Percentiles rank a stretch among this genome's conserved stretches.
Evolutionary conservation across 441 rosid species (phyloP).

Genomic region (Rhodomyrtus psidioides): DNA sequence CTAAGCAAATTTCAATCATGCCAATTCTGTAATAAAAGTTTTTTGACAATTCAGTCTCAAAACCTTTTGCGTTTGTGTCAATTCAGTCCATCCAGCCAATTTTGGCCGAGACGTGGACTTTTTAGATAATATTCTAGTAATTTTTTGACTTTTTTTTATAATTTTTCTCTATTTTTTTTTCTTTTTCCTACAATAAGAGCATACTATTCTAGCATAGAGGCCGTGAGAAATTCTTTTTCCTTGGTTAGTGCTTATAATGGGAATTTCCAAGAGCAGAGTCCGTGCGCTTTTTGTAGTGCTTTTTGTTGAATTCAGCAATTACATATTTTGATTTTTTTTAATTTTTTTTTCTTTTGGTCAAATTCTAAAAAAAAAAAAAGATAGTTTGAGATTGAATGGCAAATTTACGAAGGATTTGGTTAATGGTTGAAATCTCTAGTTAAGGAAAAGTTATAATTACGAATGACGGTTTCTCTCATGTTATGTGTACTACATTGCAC

Average conservation of each 20-base stretch:
- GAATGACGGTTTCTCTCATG: background rate
- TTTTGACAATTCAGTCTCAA: no score
- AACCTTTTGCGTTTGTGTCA: no score
- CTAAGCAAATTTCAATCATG: fast-evolving
- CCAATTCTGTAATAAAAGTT: no score
- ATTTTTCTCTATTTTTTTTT: no score
- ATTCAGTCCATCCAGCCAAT: no score
- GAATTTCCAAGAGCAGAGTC: background rate
- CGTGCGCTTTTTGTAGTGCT: background rate
- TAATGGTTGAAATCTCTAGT: background rate
- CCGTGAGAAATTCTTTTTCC: background rate
- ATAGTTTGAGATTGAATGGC: background rate
- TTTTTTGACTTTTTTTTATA: no score
- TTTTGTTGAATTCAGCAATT: background rate
- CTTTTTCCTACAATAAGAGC: background rate
- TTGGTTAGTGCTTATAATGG: background rate
- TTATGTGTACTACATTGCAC: background rate
- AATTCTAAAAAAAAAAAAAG: background rate
- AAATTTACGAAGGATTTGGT: background rate
- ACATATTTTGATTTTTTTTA: background rate
- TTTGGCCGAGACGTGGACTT: no score
- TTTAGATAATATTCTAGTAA: background rate
- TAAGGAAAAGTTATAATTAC: background rate
- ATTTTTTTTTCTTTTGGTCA: no score
- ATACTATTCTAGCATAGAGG: background rate